Evolutionary conservation across 495 filamentous ascomycete genomes (phyloP), one percentile per base, ranked within the genome.

Genomic region (Tuber brumale): DNA sequence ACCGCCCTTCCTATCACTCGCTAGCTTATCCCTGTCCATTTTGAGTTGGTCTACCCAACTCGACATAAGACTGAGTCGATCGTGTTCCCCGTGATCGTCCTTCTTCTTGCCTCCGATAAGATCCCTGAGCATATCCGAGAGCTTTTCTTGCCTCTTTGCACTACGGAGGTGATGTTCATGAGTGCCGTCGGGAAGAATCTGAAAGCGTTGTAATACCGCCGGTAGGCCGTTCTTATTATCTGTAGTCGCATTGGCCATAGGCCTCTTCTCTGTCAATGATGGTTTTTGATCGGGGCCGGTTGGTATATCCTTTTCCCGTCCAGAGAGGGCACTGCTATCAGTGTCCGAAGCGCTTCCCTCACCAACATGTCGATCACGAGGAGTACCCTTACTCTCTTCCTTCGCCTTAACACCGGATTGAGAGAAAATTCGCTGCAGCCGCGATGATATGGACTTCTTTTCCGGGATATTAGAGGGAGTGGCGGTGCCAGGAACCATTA

Each of bases 21-120:
- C 91, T 57, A 93, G 81, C 80, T 88, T 90, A 72, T 96, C 93
- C 79, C 92, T 92, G 84, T 99, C 95, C 23, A 74, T 76, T 83
- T 93, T 93, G 76, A 97, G 88, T 80, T 95, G 94, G 84, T 97
- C 95, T 45, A 97, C 94, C 95, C 95, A 98, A 77, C 88, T 93
- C 12, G 94, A 95, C 87, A 97, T 94, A 74, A 99, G 87, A 19
- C 94, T 97, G 42, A 98, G 87, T 45, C 81, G 76, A 78, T 97
- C 93, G 81, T 93, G 90, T 76, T 96, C 93, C 16, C 91, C 89
- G 72, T 88, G 86, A 72, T 93, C 90, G 66, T 93, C 91, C 81
- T 89, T 89, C 81, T 90, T 91, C 83, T 92, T 92, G 41, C 86
- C 87, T 71, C 91, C 92, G 19, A 98, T 86, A 83, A 97, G 89